Percentiles rank a stretch among this genome's conserved stretches.
Evolutionary conservation across 2,329 filamentous ascomycete species (phyloP).

Genomic region (Aspergillus viridinutans): DNA sequence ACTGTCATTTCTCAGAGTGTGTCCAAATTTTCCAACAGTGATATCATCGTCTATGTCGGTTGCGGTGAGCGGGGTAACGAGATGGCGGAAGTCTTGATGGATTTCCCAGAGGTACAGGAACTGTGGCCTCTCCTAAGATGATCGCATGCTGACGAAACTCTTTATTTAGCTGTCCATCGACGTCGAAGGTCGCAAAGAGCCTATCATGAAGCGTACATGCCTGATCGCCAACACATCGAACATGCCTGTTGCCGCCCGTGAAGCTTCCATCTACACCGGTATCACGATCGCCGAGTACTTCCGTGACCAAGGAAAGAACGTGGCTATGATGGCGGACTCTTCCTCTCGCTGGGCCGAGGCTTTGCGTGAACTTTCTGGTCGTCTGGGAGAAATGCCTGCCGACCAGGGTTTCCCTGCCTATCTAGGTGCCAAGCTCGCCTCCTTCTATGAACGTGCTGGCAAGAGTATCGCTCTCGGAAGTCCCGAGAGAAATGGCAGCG

Average conservation of each 20-base stretch:
- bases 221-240: slow-evolving; percentile 99
- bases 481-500: slow-evolving; percentile 82
- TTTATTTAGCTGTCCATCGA: slow-evolving; percentile 71
- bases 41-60: slow-evolving; percentile 97
- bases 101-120: slow-evolving; percentile 75
- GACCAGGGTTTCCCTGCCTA: slow-evolving; percentile 99
- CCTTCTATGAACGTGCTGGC: slow-evolving; percentile 98
- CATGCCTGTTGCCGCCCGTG: slow-evolving; percentile 97
- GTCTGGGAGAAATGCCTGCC: slow-evolving; percentile 98
- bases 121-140: not conserved
- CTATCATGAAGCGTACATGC: slow-evolving; percentile 99
- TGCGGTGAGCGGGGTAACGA: slow-evolving; percentile 94
- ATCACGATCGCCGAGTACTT: slow-evolving; percentile 97
- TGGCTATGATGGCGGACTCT: slow-evolving; percentile 99
- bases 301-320: slow-evolving; percentile 91
- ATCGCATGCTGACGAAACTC: slow-evolving; percentile 10
- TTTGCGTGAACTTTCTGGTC: slow-evolving; percentile 96
- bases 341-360: slow-evolving; percentile 98
- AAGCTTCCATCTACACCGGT: slow-evolving; percentile 97
- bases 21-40: slow-evolving; percentile 99
- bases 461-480: slow-evolving; percentile 81
- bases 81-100: slow-evolving; percentile 99
- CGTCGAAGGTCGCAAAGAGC: slow-evolving; percentile 88
- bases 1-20: slow-evolving; percentile 98
- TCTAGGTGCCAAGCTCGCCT: slow-evolving; percentile 91